These are phyloP conservation scores for Streptanthus diversifolius DNA, from an alignment of 345 rosid genomes.

Conservation along the genomic window DNA sequence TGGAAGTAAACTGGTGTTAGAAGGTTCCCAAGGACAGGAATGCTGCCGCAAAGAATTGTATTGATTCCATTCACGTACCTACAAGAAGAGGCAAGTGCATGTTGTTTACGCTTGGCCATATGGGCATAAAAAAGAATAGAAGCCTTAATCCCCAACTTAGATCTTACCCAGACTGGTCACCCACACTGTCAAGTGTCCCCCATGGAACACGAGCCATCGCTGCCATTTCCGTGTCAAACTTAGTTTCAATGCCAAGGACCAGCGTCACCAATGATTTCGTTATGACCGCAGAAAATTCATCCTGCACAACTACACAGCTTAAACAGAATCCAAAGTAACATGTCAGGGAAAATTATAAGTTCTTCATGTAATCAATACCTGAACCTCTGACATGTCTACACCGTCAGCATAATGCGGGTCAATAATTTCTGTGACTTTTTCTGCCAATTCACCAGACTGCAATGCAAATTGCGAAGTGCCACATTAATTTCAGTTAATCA, in stretches of 20 bases:
- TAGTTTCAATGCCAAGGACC: slow-evolving; percentile 92
- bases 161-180: slow-evolving; percentile 89
- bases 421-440: slow-evolving; percentile 84
- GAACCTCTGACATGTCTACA: slow-evolving; percentile 86
- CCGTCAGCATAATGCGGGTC: slow-evolving; percentile 79
- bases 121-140: not conserved
- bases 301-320: slow-evolving; percentile 51
- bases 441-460: slow-evolving; percentile 94
- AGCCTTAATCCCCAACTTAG: slow-evolving; percentile 9
- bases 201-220: slow-evolving; percentile 95
- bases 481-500: slow-evolving; percentile 6
- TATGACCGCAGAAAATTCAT: slow-evolving; percentile 92
- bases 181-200: slow-evolving; percentile 96
- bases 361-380: slow-evolving; percentile 46
- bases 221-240: slow-evolving; percentile 94
- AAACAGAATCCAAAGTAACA: slow-evolving; percentile 20
- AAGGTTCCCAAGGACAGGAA: slow-evolving; percentile 33
- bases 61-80: slow-evolving; percentile 42
- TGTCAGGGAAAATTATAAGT: slow-evolving; percentile 9
- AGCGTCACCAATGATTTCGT: slow-evolving; percentile 83
- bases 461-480: slow-evolving; percentile 29
- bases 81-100: slow-evolving; percentile 35
- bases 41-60: slow-evolving; percentile 33
- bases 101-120: slow-evolving; percentile 15
- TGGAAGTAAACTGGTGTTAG: slow-evolving; percentile 38